phyloP scores from a whole-genome alignment of 768 basidiomycete genomes.

The Agaricus blazei region DNA sequence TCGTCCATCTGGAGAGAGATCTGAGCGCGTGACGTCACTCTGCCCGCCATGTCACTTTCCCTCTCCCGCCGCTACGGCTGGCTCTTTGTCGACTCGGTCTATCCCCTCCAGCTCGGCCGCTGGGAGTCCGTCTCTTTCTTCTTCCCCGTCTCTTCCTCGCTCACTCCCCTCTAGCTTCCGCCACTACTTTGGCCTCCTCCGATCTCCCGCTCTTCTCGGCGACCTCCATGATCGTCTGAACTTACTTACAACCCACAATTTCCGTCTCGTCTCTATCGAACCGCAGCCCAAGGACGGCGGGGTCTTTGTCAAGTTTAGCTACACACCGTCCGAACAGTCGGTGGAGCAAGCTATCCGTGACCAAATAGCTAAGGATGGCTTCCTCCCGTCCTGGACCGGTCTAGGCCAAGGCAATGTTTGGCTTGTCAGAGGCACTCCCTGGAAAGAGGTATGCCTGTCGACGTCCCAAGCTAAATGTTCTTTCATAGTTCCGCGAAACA shows the following conservation, averaged over 20 bases:
- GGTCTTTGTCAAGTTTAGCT: constrained; percentile 74
- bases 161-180: constrained; percentile 44
- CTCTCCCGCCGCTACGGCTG: constrained; percentile 33
- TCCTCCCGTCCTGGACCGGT: constrained; percentile 61
- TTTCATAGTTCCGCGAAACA: constrained; percentile 21
- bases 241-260: constrained; percentile 47
- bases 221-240: constrained; percentile 44
- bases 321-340: constrained; percentile 24
- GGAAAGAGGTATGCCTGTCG: constrained; percentile 58
- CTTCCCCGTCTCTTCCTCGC: constrained; percentile 5
- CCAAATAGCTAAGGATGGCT: constrained; percentile 42
- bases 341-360: constrained; percentile 47
- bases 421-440: constrained; percentile 75
- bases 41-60: neutral
- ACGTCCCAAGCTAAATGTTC: neutral
- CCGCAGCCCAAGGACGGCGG: constrained; percentile 80
- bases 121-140: constrained; percentile 58
- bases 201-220: constrained; percentile 52
- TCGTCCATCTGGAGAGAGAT: constrained; percentile 4
- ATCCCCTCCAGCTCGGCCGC: constrained; percentile 63
- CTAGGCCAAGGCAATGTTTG: constrained; percentile 49
- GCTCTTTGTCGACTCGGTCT: constrained; percentile 75
- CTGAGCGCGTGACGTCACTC: neutral
- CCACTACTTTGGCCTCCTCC: constrained; percentile 55
- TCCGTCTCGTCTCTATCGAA: constrained; percentile 58